Evolutionary conservation across 2,329 filamentous ascomycete genomes (phyloP).

Genomic region (Pleurostoma richardsiae): DNA sequence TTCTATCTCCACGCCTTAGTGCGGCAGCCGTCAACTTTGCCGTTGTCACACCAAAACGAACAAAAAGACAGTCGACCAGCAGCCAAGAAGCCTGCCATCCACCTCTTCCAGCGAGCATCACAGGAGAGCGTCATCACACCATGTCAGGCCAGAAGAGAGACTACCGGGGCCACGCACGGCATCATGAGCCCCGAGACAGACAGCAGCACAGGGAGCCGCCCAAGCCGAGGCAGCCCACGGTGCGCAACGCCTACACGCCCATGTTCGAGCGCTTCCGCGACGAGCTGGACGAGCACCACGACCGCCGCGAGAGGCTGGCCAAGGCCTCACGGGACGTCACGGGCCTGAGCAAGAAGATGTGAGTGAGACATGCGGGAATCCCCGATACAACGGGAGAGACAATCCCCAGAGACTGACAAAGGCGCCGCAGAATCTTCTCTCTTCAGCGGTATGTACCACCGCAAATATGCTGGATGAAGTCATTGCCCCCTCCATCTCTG

Average conservation of each 20-base stretch:
- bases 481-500: too few relatives aligned
- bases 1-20: too few relatives aligned
- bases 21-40: too few relatives aligned
- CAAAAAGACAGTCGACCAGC: too few relatives aligned
- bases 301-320: constrained; percentile 82
- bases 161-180: constrained; percentile 44
- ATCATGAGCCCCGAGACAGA: constrained; percentile 10
- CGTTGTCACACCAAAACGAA: too few relatives aligned
- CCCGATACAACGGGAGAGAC: constrained; percentile 3
- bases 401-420: neutral
- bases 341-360: constrained; percentile 96
- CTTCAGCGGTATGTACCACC: constrained; percentile 61
- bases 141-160: constrained; percentile 47
- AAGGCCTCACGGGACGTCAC: constrained; percentile 93
- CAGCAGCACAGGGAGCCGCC: constrained; percentile 11
- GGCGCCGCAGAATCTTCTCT: constrained; percentile 70
- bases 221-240: constrained; percentile 19
- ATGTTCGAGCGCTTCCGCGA: constrained; percentile 85
- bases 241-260: constrained; percentile 48
- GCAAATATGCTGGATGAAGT: neutral
- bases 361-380: constrained; percentile 18
- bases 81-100: too few relatives aligned
- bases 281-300: constrained; percentile 91
- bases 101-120: neutral
- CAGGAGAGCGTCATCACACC: constrained; percentile 10